Conservation (phyloP, 768 basidiomycete genomes). For the Cantharellus anzutake region DNA sequence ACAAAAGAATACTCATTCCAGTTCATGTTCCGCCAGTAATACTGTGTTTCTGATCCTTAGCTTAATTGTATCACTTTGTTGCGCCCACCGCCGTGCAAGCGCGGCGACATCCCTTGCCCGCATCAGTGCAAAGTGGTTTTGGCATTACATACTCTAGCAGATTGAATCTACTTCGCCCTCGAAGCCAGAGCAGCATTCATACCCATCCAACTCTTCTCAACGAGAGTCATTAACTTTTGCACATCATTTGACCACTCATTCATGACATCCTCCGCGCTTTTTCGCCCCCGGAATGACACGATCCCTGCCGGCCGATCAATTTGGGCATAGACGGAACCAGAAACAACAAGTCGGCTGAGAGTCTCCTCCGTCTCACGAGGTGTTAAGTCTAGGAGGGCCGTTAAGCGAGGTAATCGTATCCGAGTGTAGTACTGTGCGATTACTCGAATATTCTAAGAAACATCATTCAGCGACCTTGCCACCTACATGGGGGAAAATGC, state of each 20-base stretch:
- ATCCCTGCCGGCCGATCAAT: slow-evolving; percentile 84
- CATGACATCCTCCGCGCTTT: slow-evolving; percentile 79
- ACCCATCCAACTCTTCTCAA: slow-evolving; percentile 99
- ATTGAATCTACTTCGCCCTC: slow-evolving; percentile 18
- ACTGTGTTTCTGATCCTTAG: background rate
- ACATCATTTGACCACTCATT: slow-evolving; percentile 98
- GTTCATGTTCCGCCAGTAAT: slow-evolving; percentile 54
- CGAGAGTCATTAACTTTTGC: slow-evolving; percentile 72
- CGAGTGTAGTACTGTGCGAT: slow-evolving; percentile 89
- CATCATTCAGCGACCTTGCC: background rate
- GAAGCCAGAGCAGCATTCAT: slow-evolving; percentile 82
- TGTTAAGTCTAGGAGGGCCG: slow-evolving; percentile 71
- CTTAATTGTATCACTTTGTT: background rate
- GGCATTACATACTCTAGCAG: background rate
- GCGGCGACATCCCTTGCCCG: background rate
- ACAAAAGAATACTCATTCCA: slow-evolving; percentile 97
- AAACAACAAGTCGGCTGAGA: slow-evolving; percentile 76
- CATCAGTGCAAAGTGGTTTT: background rate
- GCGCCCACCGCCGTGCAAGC: too few relatives aligned
- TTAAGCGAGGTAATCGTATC: slow-evolving; percentile 68
- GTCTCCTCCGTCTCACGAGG: slow-evolving; percentile 70
- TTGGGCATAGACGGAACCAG: slow-evolving; percentile 82
- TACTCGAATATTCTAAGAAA: slow-evolving; percentile 76
- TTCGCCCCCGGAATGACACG: slow-evolving; percentile 69
- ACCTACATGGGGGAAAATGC: slow-evolving; percentile 6